Percentiles rank a stretch among this genome's conserved stretches.
phyloP scores from a whole-genome alignment of 805 yeast genomes.

The Monosporozyma servazzii region DNA sequence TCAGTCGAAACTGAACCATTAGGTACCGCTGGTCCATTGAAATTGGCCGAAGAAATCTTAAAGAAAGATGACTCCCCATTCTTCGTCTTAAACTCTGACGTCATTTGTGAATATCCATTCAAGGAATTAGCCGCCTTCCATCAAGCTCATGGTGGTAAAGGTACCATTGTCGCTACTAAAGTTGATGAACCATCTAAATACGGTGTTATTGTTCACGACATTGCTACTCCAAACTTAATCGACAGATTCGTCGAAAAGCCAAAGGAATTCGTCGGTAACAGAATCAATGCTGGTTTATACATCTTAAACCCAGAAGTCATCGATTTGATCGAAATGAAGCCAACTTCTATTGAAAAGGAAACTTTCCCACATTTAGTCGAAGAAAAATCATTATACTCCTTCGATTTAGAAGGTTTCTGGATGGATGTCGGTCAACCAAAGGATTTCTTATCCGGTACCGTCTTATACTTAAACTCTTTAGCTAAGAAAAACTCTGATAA shows the following conservation, averaged over 20 bases:
- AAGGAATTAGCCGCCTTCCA: slow-evolving; percentile 87
- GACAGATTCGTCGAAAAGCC: slow-evolving; percentile 99
- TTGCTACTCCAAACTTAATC: slow-evolving; percentile 87
- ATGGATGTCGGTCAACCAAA: slow-evolving; percentile 99
- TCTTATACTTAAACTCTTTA: slow-evolving; percentile 79
- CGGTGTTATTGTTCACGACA: slow-evolving; percentile 98
- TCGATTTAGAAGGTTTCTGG: slow-evolving; percentile 99
- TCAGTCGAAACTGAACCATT: slow-evolving; percentile 98
- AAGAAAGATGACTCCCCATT: slow-evolving; percentile 94
- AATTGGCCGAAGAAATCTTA: slow-evolving; percentile 88
- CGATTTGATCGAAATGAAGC: slow-evolving; percentile 93
- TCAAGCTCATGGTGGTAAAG: slow-evolving; percentile 91
- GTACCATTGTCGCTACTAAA: slow-evolving; percentile 98
- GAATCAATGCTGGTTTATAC: slow-evolving; percentile 98
- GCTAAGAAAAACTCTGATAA: slow-evolving; percentile 67
- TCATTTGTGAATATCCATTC: slow-evolving; percentile 98
- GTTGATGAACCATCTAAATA: slow-evolving; percentile 99
- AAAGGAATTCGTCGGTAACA: slow-evolving; percentile 97
- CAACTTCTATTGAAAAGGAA: slow-evolving; percentile 99
- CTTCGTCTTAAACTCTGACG: slow-evolving; percentile 96
- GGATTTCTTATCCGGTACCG: slow-evolving; percentile 95
- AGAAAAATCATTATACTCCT: slow-evolving; percentile 80
- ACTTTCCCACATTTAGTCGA: slow-evolving; percentile 96
- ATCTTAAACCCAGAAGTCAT: slow-evolving; percentile 95
- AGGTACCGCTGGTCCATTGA: slow-evolving; percentile 99